Percentiles rank a stretch among this genome's conserved stretches.
Evolutionary conservation across 73 alveolate genomes (phyloP).

Genomic region (Stentor roeselii): DNA sequence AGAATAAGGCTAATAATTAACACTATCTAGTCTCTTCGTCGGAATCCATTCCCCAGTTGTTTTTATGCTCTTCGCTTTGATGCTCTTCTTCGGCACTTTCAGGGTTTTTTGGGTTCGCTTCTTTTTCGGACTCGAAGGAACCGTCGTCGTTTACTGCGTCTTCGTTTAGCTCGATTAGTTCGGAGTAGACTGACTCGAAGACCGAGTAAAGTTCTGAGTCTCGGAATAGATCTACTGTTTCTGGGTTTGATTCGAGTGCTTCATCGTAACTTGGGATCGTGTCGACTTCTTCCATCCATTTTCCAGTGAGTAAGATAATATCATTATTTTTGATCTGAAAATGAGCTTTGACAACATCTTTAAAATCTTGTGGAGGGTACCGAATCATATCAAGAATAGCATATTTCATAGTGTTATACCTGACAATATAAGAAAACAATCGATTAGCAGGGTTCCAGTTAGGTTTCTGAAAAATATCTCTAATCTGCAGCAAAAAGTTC

Average conservation of each 20-base stretch:
- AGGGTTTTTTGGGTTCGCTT: too few relatives aligned
- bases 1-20: too few relatives aligned
- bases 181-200: neutral
- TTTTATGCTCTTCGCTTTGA: too few relatives aligned
- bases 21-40: too few relatives aligned
- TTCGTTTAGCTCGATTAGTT: neutral
- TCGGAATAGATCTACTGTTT: neutral
- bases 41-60: too few relatives aligned
- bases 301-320: conserved; percentile 74
- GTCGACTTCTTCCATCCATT: conserved; percentile 85
- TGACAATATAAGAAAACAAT: conserved; percentile 71
- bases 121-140: neutral
- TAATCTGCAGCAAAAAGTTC: conserved; percentile 94
- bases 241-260: neutral
- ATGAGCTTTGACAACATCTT: conserved; percentile 81
- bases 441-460: conserved; percentile 93
- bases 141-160: neutral
- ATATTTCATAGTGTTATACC: conserved; percentile 87
- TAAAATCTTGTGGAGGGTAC: conserved; percentile 93
- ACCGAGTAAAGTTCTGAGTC: neutral
- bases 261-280: neutral
- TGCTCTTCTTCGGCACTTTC: too few relatives aligned
- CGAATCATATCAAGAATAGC: conserved; percentile 93
- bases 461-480: conserved; percentile 94
- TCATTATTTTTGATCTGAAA: conserved; percentile 90